Conservation (phyloP, 176 grass and related monocot species). For the Metroxylon sagu region DNA sequence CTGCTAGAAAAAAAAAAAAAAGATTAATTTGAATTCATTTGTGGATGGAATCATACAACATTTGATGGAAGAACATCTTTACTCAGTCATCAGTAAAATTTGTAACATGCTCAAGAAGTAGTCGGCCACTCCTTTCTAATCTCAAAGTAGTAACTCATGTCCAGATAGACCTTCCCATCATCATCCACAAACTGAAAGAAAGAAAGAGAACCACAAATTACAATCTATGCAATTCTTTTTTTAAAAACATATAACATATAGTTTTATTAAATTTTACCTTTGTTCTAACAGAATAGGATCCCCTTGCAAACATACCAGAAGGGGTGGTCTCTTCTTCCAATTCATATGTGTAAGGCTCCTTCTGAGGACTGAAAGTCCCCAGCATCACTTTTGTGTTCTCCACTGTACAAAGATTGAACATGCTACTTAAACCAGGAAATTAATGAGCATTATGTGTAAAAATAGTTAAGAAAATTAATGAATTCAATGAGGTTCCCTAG, state of each 20-base stretch:
- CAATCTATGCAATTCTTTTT: neutral
- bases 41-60: no score
- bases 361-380: constrained; percentile 88
- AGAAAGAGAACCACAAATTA: neutral
- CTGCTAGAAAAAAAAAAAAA: no score
- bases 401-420: constrained; percentile 29
- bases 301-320: constrained; percentile 71
- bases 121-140: constrained; percentile 79
- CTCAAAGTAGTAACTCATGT: constrained; percentile 86
- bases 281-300: constrained; percentile 67
- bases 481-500: neutral
- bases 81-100: no score
- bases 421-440: no score
- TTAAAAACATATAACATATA: neutral
- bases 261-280: constrained; percentile 31
- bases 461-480: no score
- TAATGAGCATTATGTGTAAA: no score
- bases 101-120: no score
- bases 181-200: constrained; percentile 66
- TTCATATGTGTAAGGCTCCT: constrained; percentile 60
- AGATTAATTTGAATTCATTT: no score
- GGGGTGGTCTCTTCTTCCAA: constrained; percentile 81
- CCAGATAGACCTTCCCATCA: constrained; percentile 80
- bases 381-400: constrained; percentile 84
- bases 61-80: no score